A percentile compares a stretch with the other conserved stretches of the same genome.
phyloP scores from a whole-genome alignment of 768 basidiomycete species.

The Tulasnella sp. region DNA sequence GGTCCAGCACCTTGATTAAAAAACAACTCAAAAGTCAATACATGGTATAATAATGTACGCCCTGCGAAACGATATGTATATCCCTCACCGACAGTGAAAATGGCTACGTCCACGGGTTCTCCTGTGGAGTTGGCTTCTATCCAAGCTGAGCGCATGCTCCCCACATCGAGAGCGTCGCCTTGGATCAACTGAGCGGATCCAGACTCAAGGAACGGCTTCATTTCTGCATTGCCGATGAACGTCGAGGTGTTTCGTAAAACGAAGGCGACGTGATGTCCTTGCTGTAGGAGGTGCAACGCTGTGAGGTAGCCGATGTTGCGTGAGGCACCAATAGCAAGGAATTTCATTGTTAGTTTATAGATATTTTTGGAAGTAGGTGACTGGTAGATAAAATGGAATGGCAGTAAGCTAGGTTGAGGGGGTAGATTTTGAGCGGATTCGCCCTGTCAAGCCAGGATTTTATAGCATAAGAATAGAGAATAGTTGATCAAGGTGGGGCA shows the following conservation, averaged over 20 bases:
- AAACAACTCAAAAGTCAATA: too few species aligned
- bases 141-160: neutral
- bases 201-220: slow-evolving; percentile 40
- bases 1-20: too few species aligned
- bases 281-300: neutral
- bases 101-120: neutral
- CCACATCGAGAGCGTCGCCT: neutral
- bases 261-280: slow-evolving; percentile 5
- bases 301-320: neutral
- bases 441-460: too few species aligned
- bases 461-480: too few species aligned
- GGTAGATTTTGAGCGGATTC: too few species aligned
- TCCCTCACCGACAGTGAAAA: slow-evolving; percentile 1
- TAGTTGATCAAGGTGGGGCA: too few species aligned
- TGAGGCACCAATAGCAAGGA: slow-evolving; percentile 7
- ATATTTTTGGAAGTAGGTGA: too few species aligned
- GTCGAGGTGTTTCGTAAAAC: slow-evolving; percentile 37
- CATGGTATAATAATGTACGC: too few species aligned
- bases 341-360: too few species aligned
- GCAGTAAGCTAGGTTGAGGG: too few species aligned
- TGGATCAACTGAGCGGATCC: slow-evolving; percentile 24
- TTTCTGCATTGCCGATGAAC: slow-evolving; percentile 37
- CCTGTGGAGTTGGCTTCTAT: neutral
- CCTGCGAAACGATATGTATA: neutral
- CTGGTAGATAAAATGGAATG: too few species aligned